Conservation (phyloP, 148 eudicot genomes). For the Dysphania ambrosioides region DNA sequence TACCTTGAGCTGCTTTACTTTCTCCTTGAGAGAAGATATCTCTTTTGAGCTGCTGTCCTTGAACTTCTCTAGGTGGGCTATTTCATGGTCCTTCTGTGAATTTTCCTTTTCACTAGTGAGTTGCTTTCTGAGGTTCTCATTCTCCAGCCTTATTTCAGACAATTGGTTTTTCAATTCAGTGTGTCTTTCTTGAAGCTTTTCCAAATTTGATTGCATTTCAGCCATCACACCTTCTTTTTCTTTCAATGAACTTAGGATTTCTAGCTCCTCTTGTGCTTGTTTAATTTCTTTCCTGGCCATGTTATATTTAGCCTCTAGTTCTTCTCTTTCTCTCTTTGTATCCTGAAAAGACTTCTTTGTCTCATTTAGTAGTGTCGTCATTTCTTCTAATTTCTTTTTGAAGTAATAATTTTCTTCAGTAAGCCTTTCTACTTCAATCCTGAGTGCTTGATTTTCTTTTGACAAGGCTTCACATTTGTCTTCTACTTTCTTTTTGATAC, state of each 20-base stretch:
- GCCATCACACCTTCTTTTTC: constrained; percentile 42
- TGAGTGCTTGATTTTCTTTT: constrained; percentile 43
- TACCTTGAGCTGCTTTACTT: constrained; percentile 47
- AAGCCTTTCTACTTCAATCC: constrained; percentile 49
- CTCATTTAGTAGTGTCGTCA: constrained; percentile 30
- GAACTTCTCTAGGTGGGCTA: constrained; percentile 34
- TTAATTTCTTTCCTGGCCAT: constrained; percentile 41
- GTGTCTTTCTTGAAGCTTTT: constrained; percentile 44
- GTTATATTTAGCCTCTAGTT: constrained; percentile 38
- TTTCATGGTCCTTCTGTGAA: constrained; percentile 46
- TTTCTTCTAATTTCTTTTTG: constrained; percentile 33
- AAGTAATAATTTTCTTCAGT: constrained; percentile 45
- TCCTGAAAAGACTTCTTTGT: constrained; percentile 33
- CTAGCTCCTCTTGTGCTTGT: constrained; percentile 34
- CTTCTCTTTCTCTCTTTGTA: constrained; percentile 40
- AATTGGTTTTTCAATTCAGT: constrained; percentile 43
- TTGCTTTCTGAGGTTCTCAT: constrained; percentile 57
- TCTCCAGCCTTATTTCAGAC: constrained; percentile 50
- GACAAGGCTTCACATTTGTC: constrained; percentile 32
- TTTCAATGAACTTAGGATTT: constrained; percentile 34
- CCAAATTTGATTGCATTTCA: constrained; percentile 49
- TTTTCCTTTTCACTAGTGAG: constrained; percentile 41
- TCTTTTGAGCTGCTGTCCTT: constrained; percentile 38
- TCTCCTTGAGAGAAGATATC: constrained; percentile 29
- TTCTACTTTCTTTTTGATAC: constrained; percentile 30